These are phyloP conservation scores for Fonsecaea pugnacius DNA, from an alignment of 2,329 filamentous ascomycete genomes.

Conservation along the genomic window DNA sequence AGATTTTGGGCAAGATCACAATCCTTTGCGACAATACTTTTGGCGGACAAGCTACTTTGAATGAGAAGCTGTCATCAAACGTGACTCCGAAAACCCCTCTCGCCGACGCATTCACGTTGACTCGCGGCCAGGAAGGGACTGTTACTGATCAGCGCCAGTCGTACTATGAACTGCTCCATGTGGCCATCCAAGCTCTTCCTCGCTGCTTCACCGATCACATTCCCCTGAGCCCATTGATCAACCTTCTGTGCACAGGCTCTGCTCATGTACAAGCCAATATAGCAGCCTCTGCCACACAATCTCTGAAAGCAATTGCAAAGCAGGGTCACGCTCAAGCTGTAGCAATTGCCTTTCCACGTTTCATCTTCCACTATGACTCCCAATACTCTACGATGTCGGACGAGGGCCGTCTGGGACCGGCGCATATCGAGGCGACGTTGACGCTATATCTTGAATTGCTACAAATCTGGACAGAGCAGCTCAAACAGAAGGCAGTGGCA, in stretches of 20 bases:
- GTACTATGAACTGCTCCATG: slow-evolving; percentile 93
- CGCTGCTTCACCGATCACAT: slow-evolving; percentile 91
- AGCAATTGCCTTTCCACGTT: slow-evolving; percentile 92
- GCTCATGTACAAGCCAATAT: slow-evolving; percentile 94
- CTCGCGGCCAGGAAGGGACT: slow-evolving; percentile 77
- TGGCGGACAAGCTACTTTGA: slow-evolving; percentile 89
- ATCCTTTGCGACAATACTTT: slow-evolving; percentile 97
- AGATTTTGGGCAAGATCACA: slow-evolving; percentile 93
- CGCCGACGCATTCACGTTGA: slow-evolving; percentile 89
- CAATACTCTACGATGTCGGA: slow-evolving; percentile 98
- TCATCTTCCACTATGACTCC: slow-evolving; percentile 98
- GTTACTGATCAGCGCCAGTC: slow-evolving; percentile 84
- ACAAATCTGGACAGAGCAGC: slow-evolving; percentile 97
- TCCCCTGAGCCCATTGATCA: slow-evolving; percentile 90
- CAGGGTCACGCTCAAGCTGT: slow-evolving; percentile 94
- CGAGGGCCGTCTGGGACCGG: slow-evolving; percentile 90
- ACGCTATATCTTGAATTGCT: slow-evolving; percentile 91
- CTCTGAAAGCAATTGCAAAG: slow-evolving; percentile 89
- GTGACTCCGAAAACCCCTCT: slow-evolving; percentile 86
- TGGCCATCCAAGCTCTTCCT: slow-evolving; percentile 91
- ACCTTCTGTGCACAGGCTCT: slow-evolving; percentile 92
- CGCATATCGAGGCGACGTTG: slow-evolving; percentile 92
- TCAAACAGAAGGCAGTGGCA: slow-evolving; percentile 81
- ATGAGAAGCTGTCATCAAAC: slow-evolving; percentile 84
- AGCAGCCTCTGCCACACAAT: slow-evolving; percentile 87